Conservation (phyloP, 179 eudicot species). For the Corrigiola litoralis region DNA sequence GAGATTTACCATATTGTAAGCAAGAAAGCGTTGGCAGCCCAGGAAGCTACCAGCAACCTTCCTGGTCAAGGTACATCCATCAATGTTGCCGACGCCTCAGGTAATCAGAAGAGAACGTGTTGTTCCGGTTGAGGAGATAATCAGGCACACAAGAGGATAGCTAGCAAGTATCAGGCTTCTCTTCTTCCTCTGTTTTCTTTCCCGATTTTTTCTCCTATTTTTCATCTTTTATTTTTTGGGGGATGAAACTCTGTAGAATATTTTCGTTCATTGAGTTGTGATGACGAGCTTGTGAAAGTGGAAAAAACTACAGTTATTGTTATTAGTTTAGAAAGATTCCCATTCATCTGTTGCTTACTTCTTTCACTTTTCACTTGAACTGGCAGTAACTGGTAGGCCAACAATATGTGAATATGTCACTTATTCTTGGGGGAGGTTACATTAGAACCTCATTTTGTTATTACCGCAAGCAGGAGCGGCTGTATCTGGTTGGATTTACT, state of each 20-base stretch:
- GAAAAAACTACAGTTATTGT: slow-evolving; percentile 30
- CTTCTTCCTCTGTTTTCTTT: slow-evolving; percentile 19
- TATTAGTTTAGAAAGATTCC: slow-evolving; percentile 28
- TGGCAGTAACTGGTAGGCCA: slow-evolving; percentile 12
- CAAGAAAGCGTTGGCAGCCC: slow-evolving; percentile 60
- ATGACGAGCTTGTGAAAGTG: slow-evolving; percentile 30
- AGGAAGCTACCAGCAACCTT: slow-evolving; percentile 43
- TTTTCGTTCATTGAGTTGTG: slow-evolving; percentile 29
- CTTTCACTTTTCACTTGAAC: slow-evolving; percentile 1
- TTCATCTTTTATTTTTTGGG: slow-evolving; percentile 20
- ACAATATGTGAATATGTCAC: slow-evolving; percentile 7
- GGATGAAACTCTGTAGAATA: slow-evolving; percentile 36
- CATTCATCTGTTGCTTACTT: slow-evolving; percentile 16
- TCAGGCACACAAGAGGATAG: slow-evolving; percentile 22
- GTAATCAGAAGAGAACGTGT: slow-evolving; percentile 40
- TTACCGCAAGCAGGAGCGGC: background rate
- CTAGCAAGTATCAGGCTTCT: slow-evolving; percentile 27
- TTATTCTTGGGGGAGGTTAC: slow-evolving; percentile 9
- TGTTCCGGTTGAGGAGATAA: slow-evolving; percentile 35
- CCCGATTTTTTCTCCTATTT: slow-evolving; percentile 18
- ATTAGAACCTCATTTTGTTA: slow-evolving; percentile 3
- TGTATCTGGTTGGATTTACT: slow-evolving; percentile 1
- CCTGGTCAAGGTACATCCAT: slow-evolving; percentile 63
- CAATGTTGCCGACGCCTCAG: slow-evolving; percentile 38
- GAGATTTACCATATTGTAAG: slow-evolving; percentile 56